These are phyloP conservation scores for Scenedesmus sp. DNA, from an alignment of 163 green algal genomes.

Conservation along the genomic window DNA sequence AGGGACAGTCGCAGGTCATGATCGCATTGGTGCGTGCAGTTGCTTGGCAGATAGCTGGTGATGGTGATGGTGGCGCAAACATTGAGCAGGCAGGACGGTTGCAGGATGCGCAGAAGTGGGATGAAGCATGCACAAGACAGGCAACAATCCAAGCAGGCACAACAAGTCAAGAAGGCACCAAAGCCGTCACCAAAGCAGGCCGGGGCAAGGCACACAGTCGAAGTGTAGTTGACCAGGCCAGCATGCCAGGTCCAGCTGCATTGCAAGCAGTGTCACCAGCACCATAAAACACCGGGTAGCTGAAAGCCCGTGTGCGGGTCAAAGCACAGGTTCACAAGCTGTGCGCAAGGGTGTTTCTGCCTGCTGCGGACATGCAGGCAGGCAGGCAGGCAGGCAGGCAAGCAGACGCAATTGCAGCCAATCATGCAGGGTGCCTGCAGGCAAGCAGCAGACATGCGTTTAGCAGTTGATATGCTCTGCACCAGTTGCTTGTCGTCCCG, in stretches of 20 bases:
- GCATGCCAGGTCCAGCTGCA: neutral
- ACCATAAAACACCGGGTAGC: neutral
- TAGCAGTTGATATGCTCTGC: too few species aligned
- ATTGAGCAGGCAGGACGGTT: neutral
- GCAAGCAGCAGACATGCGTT: neutral
- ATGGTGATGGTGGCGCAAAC: conserved; percentile 70
- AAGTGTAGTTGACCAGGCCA: neutral
- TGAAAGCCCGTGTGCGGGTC: too few species aligned
- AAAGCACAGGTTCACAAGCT: too few species aligned
- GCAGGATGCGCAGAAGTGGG: neutral
- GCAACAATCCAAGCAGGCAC: too few species aligned
- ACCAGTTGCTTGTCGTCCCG: neutral
- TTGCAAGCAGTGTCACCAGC: neutral
- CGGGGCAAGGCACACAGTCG: neutral
- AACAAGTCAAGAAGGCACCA: too few species aligned
- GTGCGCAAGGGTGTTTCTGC: too few species aligned
- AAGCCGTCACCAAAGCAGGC: neutral
- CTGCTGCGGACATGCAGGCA: too few species aligned
- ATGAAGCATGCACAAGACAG: too few species aligned
- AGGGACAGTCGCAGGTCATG: too few species aligned
- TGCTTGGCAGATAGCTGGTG: too few species aligned
- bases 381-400: neutral
- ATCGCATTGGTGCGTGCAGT: too few species aligned
- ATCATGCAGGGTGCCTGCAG: neutral
- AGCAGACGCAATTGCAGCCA: neutral